Percentiles rank a stretch among this genome's conserved stretches.
These are phyloP conservation scores for Lagerstroemia speciosa DNA, from an alignment of 345 rosid genomes.

Conservation along the genomic window DNA sequence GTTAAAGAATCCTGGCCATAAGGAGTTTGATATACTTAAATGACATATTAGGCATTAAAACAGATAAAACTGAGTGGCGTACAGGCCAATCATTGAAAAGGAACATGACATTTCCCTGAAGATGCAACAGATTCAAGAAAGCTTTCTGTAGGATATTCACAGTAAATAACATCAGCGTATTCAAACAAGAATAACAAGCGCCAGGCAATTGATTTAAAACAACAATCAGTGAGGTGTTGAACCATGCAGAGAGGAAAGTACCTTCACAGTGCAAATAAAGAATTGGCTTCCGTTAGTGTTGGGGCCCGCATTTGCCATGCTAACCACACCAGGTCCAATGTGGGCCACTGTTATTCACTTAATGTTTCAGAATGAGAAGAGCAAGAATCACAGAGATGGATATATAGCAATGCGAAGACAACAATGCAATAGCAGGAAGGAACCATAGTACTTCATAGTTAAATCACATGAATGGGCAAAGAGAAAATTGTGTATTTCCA, in stretches of 20 bases:
- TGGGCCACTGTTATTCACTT: slow-evolving; percentile 65
- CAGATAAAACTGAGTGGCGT: not conserved
- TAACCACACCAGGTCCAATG: slow-evolving; percentile 81
- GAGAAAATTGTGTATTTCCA: not conserved
- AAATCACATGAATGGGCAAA: not conserved
- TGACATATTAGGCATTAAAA: not conserved
- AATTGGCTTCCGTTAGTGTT: slow-evolving; percentile 98
- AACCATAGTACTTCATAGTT: not conserved
- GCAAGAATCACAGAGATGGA: not conserved
- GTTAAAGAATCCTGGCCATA: too few relatives aligned
- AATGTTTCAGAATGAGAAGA: slow-evolving; percentile 7
- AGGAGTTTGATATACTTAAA: not conserved
- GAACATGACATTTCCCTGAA: not conserved
- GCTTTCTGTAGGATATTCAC: not conserved
- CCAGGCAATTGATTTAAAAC: not conserved
- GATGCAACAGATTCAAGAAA: not conserved
- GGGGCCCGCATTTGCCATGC: slow-evolving; percentile 99
- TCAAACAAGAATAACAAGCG: not conserved
- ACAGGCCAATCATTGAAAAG: not conserved
- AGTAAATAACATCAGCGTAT: not conserved
- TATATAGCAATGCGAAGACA: not conserved
- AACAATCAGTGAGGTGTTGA: not conserved
- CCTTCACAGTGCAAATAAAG: slow-evolving; percentile 96
- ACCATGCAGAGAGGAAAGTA: slow-evolving; percentile 16
- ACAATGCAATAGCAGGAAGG: not conserved